phyloP scores from a whole-genome alignment of 2,329 filamentous ascomycete genomes.

The Immersiporthe knoxdaviesiana region DNA sequence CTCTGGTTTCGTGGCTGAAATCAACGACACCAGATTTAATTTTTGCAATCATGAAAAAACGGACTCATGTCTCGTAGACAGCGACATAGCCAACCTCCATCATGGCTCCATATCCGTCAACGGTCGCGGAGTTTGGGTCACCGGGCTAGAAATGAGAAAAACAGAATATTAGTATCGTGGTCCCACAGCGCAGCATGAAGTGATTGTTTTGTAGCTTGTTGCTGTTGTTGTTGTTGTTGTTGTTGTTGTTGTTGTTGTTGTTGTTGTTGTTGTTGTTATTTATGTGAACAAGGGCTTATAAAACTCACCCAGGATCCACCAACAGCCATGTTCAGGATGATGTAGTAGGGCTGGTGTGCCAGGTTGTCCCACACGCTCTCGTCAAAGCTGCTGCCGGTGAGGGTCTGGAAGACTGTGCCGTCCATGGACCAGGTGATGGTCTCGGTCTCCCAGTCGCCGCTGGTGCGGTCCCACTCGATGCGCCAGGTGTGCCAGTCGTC shows the following conservation, averaged over 20 bases:
- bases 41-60: too few relatives aligned
- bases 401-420: constrained; percentile 46
- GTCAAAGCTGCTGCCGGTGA: constrained; percentile 48
- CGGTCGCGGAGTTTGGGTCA: constrained; percentile 35
- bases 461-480: constrained; percentile 50
- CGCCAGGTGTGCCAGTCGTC: constrained; percentile 54
- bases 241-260: too few relatives aligned
- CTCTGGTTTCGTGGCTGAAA: background rate
- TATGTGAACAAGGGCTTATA: too few relatives aligned
- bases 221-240: too few relatives aligned
- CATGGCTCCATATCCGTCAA: constrained; percentile 37
- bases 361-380: constrained; percentile 48
- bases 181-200: background rate
- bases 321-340: constrained; percentile 38
- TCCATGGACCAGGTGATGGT: constrained; percentile 54
- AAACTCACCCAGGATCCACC: constrained; percentile 39
- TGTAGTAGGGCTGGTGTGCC: constrained; percentile 33
- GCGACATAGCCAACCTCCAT: constrained; percentile 39
- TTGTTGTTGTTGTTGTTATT: too few relatives aligned
- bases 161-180: background rate
- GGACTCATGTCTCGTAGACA: constrained; percentile 23
- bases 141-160: constrained; percentile 33
- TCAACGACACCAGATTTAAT: background rate
- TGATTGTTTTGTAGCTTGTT: too few relatives aligned
- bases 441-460: constrained; percentile 49